Percentiles rank a stretch among this genome's conserved stretches.
Conservation (phyloP, 768 basidiomycete species). For the Suillus plorans region DNA sequence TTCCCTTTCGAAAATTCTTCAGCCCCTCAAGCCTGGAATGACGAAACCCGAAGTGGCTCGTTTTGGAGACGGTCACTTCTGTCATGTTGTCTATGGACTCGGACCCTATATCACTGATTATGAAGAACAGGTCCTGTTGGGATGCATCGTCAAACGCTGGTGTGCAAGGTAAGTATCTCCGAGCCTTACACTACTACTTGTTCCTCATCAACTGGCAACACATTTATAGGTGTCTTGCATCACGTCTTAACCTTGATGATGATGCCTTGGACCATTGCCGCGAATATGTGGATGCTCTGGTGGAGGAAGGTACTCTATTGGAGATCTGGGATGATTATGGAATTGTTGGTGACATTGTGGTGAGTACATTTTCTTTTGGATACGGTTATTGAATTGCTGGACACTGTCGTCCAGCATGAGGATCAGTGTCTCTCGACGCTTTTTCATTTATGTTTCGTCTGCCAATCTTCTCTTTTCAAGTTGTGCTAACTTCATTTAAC, state of each 20-base stretch:
- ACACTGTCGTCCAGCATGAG: too few relatives aligned
- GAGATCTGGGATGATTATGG: too few relatives aligned
- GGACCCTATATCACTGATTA: conserved; percentile 43
- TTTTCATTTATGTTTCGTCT: too few relatives aligned
- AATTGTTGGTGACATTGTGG: too few relatives aligned
- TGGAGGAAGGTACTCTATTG: too few relatives aligned
- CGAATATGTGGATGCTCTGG: too few relatives aligned
- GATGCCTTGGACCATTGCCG: too few relatives aligned
- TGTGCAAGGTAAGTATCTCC: conserved; percentile 29
- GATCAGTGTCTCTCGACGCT: too few relatives aligned
- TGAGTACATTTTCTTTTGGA: too few relatives aligned
- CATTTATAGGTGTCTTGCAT: conserved; percentile 24
- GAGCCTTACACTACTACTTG: background rate
- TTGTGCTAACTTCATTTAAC: too few relatives aligned
- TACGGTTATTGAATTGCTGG: too few relatives aligned
- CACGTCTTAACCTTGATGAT: conserved; percentile 23
- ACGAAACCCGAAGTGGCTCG: conserved; percentile 20
- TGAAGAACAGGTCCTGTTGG: conserved; percentile 36
- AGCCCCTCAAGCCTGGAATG: conserved; percentile 27
- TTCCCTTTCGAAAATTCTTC: conserved; percentile 27
- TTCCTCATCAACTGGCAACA: background rate
- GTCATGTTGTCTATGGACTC: conserved; percentile 30
- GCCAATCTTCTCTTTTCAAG: too few relatives aligned
- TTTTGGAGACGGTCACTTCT: conserved; percentile 33
- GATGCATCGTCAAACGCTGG: conserved; percentile 35